Conservation (phyloP, 2,329 filamentous ascomycete genomes). For the Colletotrichum sp. region DNA sequence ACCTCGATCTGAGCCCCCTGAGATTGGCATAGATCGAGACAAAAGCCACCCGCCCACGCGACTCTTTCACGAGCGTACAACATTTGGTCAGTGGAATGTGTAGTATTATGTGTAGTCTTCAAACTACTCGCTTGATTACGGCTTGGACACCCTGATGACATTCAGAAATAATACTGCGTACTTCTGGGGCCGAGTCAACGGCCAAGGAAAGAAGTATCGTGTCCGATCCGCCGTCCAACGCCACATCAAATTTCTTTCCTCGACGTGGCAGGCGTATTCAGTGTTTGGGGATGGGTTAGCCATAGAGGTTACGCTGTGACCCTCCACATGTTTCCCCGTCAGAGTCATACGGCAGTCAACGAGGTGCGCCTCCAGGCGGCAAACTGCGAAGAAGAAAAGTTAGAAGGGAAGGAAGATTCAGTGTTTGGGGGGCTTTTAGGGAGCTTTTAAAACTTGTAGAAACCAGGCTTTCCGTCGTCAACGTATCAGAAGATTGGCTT, state of each 20-base stretch:
- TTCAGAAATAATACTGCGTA: neutral
- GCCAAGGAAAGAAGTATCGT: neutral
- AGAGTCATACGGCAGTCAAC: too few relatives aligned
- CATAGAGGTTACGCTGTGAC: too few relatives aligned
- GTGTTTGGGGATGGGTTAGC: neutral
- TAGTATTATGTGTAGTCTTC: conserved; percentile 31
- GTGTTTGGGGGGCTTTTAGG: neutral
- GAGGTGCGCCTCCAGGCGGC: too few relatives aligned
- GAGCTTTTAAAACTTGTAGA: neutral
- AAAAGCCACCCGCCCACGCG: neutral
- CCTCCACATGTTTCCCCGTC: too few relatives aligned
- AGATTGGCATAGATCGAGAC: neutral
- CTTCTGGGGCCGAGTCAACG: neutral
- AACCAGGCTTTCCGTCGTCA: neutral
- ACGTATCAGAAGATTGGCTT: neutral
- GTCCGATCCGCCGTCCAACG: neutral
- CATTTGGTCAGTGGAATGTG: conserved; percentile 34
- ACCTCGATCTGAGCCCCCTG: neutral
- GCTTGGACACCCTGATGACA: neutral
- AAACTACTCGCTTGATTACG: conserved; percentile 29
- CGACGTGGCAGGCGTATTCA: neutral
- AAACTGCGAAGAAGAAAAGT: too few relatives aligned
- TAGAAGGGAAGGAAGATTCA: too few relatives aligned
- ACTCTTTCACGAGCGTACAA: conserved; percentile 29
- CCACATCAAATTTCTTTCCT: neutral